phyloP scores from a whole-genome alignment of 805 yeast genomes.

The Candida cerambycidarum region DNA sequence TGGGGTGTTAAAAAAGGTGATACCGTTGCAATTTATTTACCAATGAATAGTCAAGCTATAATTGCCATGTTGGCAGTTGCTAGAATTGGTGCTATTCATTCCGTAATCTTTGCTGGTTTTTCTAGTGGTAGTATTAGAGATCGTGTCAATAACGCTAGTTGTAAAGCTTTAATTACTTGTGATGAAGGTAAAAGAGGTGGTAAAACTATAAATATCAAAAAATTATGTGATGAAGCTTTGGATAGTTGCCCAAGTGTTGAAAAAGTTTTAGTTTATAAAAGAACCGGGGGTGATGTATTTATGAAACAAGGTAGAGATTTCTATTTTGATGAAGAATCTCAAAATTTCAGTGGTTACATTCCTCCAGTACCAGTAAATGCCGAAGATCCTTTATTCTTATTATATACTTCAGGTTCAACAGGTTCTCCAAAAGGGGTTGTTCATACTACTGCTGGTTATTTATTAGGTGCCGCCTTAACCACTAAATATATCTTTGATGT shows the following conservation, averaged over 20 bases:
- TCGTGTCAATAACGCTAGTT: conserved; percentile 69
- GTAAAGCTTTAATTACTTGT: conserved; percentile 71
- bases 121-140: conserved; percentile 70
- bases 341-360: conserved; percentile 62
- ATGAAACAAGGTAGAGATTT: conserved; percentile 60
- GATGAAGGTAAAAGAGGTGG: conserved; percentile 87
- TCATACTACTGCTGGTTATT: conserved; percentile 78
- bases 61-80: conserved; percentile 74
- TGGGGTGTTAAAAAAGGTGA: conserved; percentile 80
- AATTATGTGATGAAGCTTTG: conserved; percentile 80
- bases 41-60: conserved; percentile 82
- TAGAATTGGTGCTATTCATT: conserved; percentile 81
- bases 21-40: conserved; percentile 82
- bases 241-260: conserved; percentile 62
- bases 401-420: conserved; percentile 85
- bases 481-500: conserved; percentile 77
- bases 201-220: conserved; percentile 74
- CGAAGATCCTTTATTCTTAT: conserved; percentile 80
- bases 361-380: conserved; percentile 75
- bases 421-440: conserved; percentile 88
- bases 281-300: conserved; percentile 64
- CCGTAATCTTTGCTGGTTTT: conserved; percentile 85
- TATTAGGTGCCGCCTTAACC: conserved; percentile 70
- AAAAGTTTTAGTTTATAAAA: conserved; percentile 68
- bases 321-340: conserved; percentile 74